Evolutionary conservation across 257 asterid genomes (phyloP), one percentile per base, ranked within the genome.

Genomic region (Plantago ovata): DNA sequence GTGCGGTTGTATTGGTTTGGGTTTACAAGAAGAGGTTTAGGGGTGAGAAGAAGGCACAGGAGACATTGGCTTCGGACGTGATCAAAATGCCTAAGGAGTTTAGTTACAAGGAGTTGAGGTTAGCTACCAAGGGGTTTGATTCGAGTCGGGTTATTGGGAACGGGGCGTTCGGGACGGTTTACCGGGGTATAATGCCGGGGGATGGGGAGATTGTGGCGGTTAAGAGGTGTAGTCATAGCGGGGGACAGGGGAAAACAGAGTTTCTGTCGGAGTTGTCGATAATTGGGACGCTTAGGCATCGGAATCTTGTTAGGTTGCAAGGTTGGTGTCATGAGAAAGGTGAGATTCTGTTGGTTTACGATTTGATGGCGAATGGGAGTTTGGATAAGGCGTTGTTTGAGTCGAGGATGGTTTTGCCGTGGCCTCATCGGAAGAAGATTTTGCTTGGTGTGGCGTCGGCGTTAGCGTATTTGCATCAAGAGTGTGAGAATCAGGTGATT

Each of bases 311-410:
- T 44, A 69, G 79, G 61, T 83, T 87, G 20, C 95, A 82, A 65
- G 96, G 96, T 1, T 87, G 95, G 95, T 87, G 96, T 38, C 96
- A 84, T 6, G 89, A 87, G 63, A 84, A 73, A 52, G 95, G 96
- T 2, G 96, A 87, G 65, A 80, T 79, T 47, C 58, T 87, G 55
- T 61, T 87, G 36, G 84, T 87, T 6, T 87, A 87, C 16, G 96
- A 87, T 51, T 66, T 82, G 51, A 87, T 87, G 96, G 67, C 87
- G 8, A 87, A 87, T 55, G 93, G 94, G 19, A 87, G 96, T 63
- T 72, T 87, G 9, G 96, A 87, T 56, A 87, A 87, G 71, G 87
- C 77, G 0, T 47, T 87, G 44, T 84, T 84, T 58, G 96, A 84
- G 76, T 82, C 94, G 6, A 71, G 85, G 60, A 76, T 72, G 82